These are phyloP conservation scores for Penicillium italicum DNA, from an alignment of 2,329 filamentous ascomycete genomes.

Conservation along the genomic window DNA sequence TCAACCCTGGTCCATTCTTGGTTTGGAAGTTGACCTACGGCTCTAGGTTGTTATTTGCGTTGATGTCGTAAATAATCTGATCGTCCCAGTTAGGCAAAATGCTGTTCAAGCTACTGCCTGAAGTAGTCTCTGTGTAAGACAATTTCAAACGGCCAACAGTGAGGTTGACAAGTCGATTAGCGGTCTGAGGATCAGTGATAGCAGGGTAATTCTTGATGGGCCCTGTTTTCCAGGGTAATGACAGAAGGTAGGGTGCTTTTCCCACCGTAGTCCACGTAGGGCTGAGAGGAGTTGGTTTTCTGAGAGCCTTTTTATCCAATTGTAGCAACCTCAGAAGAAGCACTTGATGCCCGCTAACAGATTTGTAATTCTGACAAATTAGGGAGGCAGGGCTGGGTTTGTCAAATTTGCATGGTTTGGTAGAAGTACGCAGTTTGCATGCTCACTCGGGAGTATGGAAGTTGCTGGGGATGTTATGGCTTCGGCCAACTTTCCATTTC, in stretches of 20 bases:
- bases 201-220: constrained; percentile 19
- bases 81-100: constrained; percentile 29
- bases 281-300: constrained; percentile 22
- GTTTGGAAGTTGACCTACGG: constrained; percentile 31
- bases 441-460: background rate
- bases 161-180: constrained; percentile 46
- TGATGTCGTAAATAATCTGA: constrained; percentile 33
- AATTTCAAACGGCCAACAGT: constrained; percentile 28
- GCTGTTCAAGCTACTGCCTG: constrained; percentile 25
- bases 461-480: background rate
- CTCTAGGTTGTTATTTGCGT: constrained; percentile 25
- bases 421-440: background rate
- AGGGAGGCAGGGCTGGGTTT: background rate
- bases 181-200: constrained; percentile 49
- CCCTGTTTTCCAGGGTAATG: constrained; percentile 42
- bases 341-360: background rate
- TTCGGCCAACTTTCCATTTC: background rate
- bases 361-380: constrained; percentile 13
- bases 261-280: constrained; percentile 52
- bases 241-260: constrained; percentile 40
- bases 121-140: constrained; percentile 33
- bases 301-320: constrained; percentile 40
- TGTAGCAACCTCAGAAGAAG: constrained; percentile 44
- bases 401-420: background rate
- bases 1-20: constrained; percentile 40